Evolutionary conservation across 768 basidiomycete genomes (phyloP), one percentile per base, ranked within the genome.

Genomic region (Holtermanniella nyarrowii): DNA sequence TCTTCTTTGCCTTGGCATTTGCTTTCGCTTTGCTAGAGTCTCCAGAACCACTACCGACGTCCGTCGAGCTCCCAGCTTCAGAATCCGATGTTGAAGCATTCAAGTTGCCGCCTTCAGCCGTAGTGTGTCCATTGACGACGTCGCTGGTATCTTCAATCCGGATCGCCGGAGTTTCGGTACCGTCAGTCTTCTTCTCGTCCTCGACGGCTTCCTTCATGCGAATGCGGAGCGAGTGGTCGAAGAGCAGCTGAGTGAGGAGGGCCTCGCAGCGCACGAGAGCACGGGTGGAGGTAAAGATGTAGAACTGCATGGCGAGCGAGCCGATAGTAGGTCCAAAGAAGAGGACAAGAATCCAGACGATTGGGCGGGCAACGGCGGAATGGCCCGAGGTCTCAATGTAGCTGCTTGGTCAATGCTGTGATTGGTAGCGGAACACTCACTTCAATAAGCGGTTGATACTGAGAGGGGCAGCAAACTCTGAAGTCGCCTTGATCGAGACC

Each of bases 181-280:
- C 52, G 39, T 50, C 45, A n/a, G 53, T 53, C 22, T 51, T 46
- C 50, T 50, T 53, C n/a, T 60, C 58, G 16, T 63, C 65, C 10
- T 62, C 63, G 5, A 58, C 57, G 40, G 60, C 44, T 37, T 77
- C 78, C 18, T 80, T 79, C 70, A 82, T 74, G 26, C 83, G 77
- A 41, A 85, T 79, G 25, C 81, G 77, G 4, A 88, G 75, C 16
- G 88, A 84, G 61, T 88, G 86, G 40, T 86, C 85, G 72, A 90
- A 91, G 64, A 90, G 81, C 5, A 89, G 73, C 59, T 79, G 77
- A 23, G 78, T 78, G 57, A 79, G 55, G 56, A 83, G 69, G 26
- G 72, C 76, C 61, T 84, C 80, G 3, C 71, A 58, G 3, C 77
- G 78, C 12, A 80, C 77, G 21, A 77, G 58, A 7, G 72, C 68